Evolutionary conservation across 2,329 filamentous ascomycete genomes (phyloP), one percentile per base, ranked within the genome.

Genomic region (Aspergillus sp.): DNA sequence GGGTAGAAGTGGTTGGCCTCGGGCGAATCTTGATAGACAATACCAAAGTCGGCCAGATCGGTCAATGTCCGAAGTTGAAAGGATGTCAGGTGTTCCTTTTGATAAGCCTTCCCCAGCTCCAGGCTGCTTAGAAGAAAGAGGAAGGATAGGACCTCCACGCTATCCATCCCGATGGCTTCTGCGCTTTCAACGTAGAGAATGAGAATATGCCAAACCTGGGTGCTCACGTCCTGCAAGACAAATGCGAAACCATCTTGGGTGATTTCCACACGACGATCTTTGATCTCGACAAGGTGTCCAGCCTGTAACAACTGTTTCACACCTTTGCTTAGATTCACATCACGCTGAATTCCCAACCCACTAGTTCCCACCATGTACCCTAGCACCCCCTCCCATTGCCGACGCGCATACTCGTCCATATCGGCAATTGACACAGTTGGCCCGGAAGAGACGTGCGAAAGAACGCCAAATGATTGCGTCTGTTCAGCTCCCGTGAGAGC

Each of bases 211-310:
- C 95, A 99, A 39, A 99, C 92, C 75, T 99, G 95, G 0, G 94
- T 92, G 74, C 97, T 98, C 60, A 94, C 89, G 71, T 97, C 94
- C 70, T 98, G 94, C 9, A 99, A 82, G 58, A 99, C 82, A 71
- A 99, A 99, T 0, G 91, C 93, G 73, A 99, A 99, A 7, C 95
- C 95, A 2, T 91, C 87, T 72, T 96, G 89, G 0, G 95, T 99
- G 69, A 99, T 99, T 56, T 85, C 86, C 10, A 92, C 83, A 56
- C 77, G 75, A 24, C 78, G 77, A 49, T 81, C 78, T 39, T 77
- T 75, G 7, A 80, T 77, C 71, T 92, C 88, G 20, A 99, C 92
- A 9, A 98, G 85, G 55, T 89, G 85, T 3, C 95, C 95, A 1
- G 87, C 85, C 66, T 92, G 83, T 52, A 99, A 83, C 47, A 99